A percentile compares a stretch with the other conserved stretches of the same genome.
Conservation (phyloP, 331 rosid genomes). For the Pyracantha coccinea region DNA sequence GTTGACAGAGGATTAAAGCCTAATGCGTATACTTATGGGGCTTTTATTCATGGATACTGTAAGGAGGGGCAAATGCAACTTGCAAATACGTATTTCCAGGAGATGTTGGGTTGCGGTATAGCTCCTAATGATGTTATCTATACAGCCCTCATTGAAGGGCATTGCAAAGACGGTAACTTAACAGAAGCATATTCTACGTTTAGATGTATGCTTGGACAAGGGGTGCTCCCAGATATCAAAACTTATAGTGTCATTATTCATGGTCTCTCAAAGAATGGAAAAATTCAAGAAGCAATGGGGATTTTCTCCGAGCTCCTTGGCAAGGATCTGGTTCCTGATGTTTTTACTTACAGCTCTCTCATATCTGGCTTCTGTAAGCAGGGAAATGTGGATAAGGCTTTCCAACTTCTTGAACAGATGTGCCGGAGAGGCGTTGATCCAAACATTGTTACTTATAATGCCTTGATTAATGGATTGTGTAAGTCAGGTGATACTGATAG, state of each 20-base stretch:
- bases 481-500: constrained; percentile 38
- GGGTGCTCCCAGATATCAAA: constrained; percentile 29
- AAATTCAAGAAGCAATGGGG: constrained; percentile 38
- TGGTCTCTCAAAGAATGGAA: constrained; percentile 38
- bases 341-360: constrained; percentile 32
- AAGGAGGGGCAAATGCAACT: constrained; percentile 33
- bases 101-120: constrained; percentile 35
- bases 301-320: constrained; percentile 28
- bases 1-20: constrained; percentile 35
- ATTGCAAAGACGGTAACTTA: constrained; percentile 32
- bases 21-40: constrained; percentile 41
- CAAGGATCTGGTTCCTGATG: constrained; percentile 35
- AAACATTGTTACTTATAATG: constrained; percentile 27
- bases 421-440: constrained; percentile 25
- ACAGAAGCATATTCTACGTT: constrained; percentile 34
- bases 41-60: constrained; percentile 29
- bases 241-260: constrained; percentile 32
- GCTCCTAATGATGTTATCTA: constrained; percentile 29
- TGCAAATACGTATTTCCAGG: constrained; percentile 35
- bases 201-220: constrained; percentile 28
- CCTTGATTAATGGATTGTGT: constrained; percentile 42
- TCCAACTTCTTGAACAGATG: constrained; percentile 37
- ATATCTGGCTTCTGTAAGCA: constrained; percentile 35
- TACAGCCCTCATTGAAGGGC: constrained; percentile 31
- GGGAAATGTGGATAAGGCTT: constrained; percentile 31